Percentiles rank a stretch among this genome's conserved stretches.
Conservation (phyloP, 2,329 filamentous ascomycete genomes). For the Fragosphaeria purpurea region DNA sequence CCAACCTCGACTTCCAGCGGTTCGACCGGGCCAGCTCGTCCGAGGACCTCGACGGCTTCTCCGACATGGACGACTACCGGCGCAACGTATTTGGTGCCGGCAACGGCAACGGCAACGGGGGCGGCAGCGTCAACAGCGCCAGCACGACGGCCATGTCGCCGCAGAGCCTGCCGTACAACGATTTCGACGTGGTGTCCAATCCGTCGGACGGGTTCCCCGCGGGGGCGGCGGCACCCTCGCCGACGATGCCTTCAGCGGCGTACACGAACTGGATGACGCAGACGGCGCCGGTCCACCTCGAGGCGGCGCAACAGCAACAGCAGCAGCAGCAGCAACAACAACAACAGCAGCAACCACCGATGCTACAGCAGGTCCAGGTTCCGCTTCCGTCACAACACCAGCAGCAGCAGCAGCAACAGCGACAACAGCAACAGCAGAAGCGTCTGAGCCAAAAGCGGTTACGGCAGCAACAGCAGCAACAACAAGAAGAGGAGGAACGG, state of each 20-base stretch:
- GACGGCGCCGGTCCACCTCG: slow-evolving; percentile 24
- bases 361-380: not conserved
- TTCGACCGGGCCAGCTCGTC: slow-evolving; percentile 44
- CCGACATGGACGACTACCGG: slow-evolving; percentile 42
- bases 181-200: slow-evolving; percentile 27
- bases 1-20: slow-evolving; percentile 15
- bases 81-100: slow-evolving; percentile 33
- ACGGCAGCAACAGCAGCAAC: not conserved
- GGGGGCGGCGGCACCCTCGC: slow-evolving; percentile 15
- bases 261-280: slow-evolving; percentile 26
- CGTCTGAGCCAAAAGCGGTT: no score
- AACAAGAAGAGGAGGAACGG: not conserved
- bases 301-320: slow-evolving; percentile 33
- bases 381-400: not conserved
- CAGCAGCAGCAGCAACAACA: not conserved
- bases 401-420: not conserved
- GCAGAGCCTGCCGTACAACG: slow-evolving; percentile 39
- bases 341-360: not conserved
- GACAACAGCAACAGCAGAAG: not conserved
- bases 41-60: slow-evolving; percentile 45
- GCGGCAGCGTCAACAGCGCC: slow-evolving; percentile 28
- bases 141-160: slow-evolving; percentile 47
- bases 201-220: slow-evolving; percentile 11
- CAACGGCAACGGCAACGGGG: slow-evolving; percentile 19
- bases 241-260: slow-evolving; percentile 17